A percentile compares a stretch with the other conserved stretches of the same genome.
These are phyloP conservation scores for Periconia sp. DNA, from an alignment of 2,329 filamentous ascomycete genomes.

Conservation along the genomic window DNA sequence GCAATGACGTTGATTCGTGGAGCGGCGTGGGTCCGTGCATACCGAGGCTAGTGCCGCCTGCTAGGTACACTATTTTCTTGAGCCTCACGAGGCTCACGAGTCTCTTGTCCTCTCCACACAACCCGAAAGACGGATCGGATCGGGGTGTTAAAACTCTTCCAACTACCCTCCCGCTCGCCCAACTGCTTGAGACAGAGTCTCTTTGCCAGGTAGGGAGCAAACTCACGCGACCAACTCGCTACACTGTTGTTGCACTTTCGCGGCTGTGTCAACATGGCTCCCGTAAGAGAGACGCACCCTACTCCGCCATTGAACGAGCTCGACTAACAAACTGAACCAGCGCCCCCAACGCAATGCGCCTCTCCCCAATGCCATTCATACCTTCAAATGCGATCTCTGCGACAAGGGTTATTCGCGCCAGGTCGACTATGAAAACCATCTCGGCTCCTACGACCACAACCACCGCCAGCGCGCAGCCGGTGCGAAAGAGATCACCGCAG, in stretches of 20 bases:
- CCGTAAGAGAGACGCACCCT: conserved; percentile 12
- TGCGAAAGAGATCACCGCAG: conserved; percentile 67
- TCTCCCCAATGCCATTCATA: conserved; percentile 39
- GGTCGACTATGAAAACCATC: conserved; percentile 94
- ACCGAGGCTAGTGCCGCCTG: conserved; percentile 12
- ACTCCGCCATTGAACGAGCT: conserved; percentile 40
- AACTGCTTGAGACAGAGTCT: too few relatives aligned
- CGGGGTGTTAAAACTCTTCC: too few relatives aligned
- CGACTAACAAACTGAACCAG: conserved; percentile 13
- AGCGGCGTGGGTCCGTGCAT: conserved; percentile 15
- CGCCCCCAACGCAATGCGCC: conserved; percentile 46
- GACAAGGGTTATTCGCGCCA: conserved; percentile 91
- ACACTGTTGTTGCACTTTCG: too few relatives aligned
- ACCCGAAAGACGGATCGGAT: not conserved
- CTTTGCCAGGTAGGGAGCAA: too few relatives aligned
- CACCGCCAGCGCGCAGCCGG: conserved; percentile 75
- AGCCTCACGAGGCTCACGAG: conserved; percentile 11
- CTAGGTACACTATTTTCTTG: conserved; percentile 1
- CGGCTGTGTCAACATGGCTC: conserved; percentile 17
- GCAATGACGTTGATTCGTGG: conserved; percentile 37
- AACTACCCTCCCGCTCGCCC: too few relatives aligned
- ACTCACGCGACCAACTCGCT: too few relatives aligned
- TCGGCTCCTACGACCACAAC: conserved; percentile 91
- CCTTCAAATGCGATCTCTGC: conserved; percentile 67
- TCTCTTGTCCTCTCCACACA: not conserved